Evolutionary conservation across 768 basidiomycete genomes (phyloP), one percentile per base, ranked within the genome.

Genomic region (Naganishia antarctica): DNA sequence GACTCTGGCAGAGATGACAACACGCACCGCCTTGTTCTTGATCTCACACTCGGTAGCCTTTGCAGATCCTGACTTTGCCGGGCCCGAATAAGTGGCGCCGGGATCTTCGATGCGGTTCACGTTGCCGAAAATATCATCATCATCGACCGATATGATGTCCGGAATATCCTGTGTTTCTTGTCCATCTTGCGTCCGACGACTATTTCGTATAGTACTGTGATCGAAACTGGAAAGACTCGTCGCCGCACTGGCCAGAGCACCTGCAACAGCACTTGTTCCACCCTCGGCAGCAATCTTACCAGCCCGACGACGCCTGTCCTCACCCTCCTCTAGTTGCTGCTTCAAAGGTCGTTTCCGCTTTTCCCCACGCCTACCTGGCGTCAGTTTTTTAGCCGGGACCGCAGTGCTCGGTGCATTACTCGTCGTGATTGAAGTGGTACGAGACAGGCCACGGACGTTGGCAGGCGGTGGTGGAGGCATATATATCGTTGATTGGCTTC

Each of bases 331-430:
- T 18, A 26, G 29, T 46, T 70, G 71, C 41, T 66, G 65, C 57
- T 69, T 40, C 25, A 37, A 66, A 3, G 49, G 32, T 63, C 64
- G 41, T 25, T 49, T 73, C 25, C 75, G 45, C 57, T 76, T 76
- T 63, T 76, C 75, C 0, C 73, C 74, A 61, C 75, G 60, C 18
- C 74, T 48, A 16, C 72, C 74, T 4, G 73, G 75, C 12, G 75
- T 73, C 26, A 69, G n/a, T 41, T 63, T 63, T 34, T 67, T 66
- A 21, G 28, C 25, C 2, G 48, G 23, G 25, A 18, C n/a, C 21
- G 23, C 44, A 4, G 43, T 46, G 23, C 8, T 37, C 45, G 31
- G 26, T 2, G 13, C 53, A 23, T 48, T 37, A 13, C 62, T 21
- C 46, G 63, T 59, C 71, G 68, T n/a, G 68, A 61, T 18, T 2